Conservation (phyloP, 768 basidiomycete species). For the Neoboletus magnificus region DNA sequence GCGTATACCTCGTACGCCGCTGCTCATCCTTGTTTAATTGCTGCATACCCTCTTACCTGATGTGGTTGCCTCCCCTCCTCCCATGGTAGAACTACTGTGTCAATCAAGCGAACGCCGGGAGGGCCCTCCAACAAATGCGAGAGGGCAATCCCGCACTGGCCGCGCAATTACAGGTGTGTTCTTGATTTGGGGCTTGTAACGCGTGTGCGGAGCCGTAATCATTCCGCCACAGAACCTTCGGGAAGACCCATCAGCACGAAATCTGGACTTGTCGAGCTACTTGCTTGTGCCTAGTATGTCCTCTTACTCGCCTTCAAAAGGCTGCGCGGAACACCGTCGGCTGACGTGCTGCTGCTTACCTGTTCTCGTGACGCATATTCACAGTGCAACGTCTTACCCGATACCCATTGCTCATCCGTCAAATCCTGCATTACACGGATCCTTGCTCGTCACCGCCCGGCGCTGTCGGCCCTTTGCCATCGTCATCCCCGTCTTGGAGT, state of each 20-base stretch:
- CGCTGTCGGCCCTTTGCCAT: not conserved
- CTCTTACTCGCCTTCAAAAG: not conserved
- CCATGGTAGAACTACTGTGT: constrained; percentile 75
- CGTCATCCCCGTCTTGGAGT: not conserved
- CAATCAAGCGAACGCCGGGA: constrained; percentile 78
- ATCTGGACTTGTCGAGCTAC: constrained; percentile 87
- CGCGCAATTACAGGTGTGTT: constrained; percentile 59
- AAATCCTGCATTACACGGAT: constrained; percentile 81
- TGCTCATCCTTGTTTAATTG: not conserved
- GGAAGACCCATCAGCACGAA: constrained; percentile 73
- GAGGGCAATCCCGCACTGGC: constrained; percentile 65
- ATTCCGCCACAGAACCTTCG: constrained; percentile 55
- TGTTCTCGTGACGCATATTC: not conserved
- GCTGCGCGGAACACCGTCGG: no score
- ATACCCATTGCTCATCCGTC: constrained; percentile 87
- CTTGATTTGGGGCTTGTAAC: constrained; percentile 3
- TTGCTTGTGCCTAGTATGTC: constrained; percentile 83
- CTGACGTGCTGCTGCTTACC: not conserved
- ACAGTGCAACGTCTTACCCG: constrained; percentile 94
- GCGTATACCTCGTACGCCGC: constrained; percentile 66
- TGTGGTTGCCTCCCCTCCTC: not conserved
- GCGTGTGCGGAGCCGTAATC: not conserved
- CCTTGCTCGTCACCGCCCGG: constrained; percentile 28
- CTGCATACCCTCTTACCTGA: not conserved
- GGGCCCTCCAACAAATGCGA: constrained; percentile 69